These are phyloP conservation scores for Lactarius tabidus DNA, from an alignment of 768 basidiomycete genomes.

Conservation along the genomic window DNA sequence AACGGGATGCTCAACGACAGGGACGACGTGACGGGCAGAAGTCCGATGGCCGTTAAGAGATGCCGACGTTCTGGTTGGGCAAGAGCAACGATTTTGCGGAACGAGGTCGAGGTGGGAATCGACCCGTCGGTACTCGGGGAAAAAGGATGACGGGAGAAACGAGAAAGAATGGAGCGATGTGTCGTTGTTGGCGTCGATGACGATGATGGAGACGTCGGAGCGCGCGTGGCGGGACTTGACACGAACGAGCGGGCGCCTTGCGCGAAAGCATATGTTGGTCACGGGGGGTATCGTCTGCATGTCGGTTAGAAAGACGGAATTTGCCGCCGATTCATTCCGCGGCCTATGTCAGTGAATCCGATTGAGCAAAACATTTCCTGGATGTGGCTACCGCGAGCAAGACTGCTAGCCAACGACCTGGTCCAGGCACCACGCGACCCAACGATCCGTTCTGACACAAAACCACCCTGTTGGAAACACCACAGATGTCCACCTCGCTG, in stretches of 20 bases:
- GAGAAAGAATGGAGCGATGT: conserved; percentile 17
- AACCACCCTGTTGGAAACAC: too few relatives aligned
- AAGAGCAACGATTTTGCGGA: conserved; percentile 70
- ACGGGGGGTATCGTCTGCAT: neutral
- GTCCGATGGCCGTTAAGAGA: conserved; percentile 66
- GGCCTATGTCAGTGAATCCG: too few relatives aligned
- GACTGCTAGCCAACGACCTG: too few relatives aligned
- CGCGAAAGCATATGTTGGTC: neutral
- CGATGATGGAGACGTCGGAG: neutral
- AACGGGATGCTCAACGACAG: conserved; percentile 93
- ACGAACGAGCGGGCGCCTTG: conserved; percentile 1
- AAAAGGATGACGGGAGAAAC: conserved; percentile 14
- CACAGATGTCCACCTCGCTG: neutral
- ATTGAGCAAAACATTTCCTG: too few relatives aligned
- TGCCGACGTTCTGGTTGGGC: conserved; percentile 81
- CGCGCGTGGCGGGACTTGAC: neutral
- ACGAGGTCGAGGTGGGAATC: conserved; percentile 55
- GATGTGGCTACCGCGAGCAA: too few relatives aligned
- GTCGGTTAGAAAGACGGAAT: too few relatives aligned
- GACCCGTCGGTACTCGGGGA: conserved; percentile 20
- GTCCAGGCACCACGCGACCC: too few relatives aligned
- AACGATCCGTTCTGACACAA: neutral
- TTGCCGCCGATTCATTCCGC: too few relatives aligned
- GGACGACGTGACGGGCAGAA: conserved; percentile 81
- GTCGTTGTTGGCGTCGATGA: neutral